phyloP scores from a whole-genome alignment of 2,329 filamentous ascomycete genomes.

The Thermomyces lanuginosus region DNA sequence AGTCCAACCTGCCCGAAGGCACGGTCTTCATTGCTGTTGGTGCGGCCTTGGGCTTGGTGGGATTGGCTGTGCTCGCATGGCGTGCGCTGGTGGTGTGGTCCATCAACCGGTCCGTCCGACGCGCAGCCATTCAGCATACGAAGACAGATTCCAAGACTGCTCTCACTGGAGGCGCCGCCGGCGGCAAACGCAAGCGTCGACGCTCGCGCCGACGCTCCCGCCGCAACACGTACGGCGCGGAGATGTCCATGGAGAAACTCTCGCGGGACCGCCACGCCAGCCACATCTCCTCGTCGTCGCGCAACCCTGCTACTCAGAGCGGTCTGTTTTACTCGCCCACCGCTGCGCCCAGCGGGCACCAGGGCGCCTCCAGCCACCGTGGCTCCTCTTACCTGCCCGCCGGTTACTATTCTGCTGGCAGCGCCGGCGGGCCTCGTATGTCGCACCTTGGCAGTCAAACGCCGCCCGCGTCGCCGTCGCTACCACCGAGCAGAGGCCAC shows the following conservation, averaged over 20 bases:
- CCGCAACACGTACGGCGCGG: constrained; percentile 16
- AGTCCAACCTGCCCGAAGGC: constrained; percentile 69
- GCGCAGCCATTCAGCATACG: constrained; percentile 62
- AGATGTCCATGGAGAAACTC: constrained; percentile 40
- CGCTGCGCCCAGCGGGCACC: constrained; percentile 43
- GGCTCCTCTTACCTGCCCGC: constrained; percentile 69
- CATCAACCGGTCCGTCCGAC: constrained; percentile 77
- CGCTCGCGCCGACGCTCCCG: constrained; percentile 11
- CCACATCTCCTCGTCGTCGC: constrained; percentile 20
- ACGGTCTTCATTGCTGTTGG: constrained; percentile 95
- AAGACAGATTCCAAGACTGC: constrained; percentile 52
- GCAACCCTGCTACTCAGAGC: constrained; percentile 40
- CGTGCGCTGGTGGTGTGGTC: constrained; percentile 76
- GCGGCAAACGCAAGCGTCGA: constrained; percentile 17
- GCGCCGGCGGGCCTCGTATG: too few species aligned
- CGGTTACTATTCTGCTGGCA: constrained; percentile 71
- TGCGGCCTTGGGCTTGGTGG: constrained; percentile 69
- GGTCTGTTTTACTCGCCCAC: constrained; percentile 94
- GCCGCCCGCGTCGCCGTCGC: constrained; percentile 49
- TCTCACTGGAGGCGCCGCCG: constrained; percentile 30
- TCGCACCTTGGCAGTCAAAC: constrained; percentile 31
- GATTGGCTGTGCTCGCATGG: constrained; percentile 70
- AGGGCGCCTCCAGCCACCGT: constrained; percentile 46
- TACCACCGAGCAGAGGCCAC: constrained; percentile 30
- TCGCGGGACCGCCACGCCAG: constrained; percentile 16